Evolutionary conservation across 345 rosid species (phyloP).

Genomic region (Xanthoceras sorbifolium): DNA sequence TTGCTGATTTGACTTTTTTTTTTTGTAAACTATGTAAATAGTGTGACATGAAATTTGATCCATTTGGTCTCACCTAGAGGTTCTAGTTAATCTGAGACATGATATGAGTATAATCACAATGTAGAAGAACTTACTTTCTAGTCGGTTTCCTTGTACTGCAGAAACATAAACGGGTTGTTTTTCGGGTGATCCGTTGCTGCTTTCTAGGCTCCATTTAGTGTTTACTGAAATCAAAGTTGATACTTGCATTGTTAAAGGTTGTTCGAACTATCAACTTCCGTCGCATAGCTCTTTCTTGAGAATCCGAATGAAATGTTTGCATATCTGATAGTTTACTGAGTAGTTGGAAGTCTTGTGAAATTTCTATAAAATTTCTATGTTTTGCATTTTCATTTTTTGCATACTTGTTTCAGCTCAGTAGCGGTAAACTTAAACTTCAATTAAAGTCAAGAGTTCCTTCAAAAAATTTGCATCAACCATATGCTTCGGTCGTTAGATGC

Average conservation of each 20-base stretch:
- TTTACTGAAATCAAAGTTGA: neutral
- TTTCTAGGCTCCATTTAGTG: neutral
- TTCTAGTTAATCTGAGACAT: neutral
- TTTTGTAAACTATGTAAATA: neutral
- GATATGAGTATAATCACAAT: neutral
- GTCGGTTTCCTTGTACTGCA: neutral
- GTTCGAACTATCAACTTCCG: neutral
- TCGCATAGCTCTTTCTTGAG: neutral
- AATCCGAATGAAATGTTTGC: neutral
- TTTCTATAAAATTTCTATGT: neutral
- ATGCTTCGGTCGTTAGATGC: slow-evolving; percentile 41
- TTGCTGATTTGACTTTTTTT: neutral
- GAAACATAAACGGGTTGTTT: neutral
- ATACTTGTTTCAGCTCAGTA: slow-evolving; percentile 41
- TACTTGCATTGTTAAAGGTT: neutral
- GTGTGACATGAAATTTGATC: neutral
- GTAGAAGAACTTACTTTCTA: neutral
- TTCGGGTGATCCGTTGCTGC: neutral
- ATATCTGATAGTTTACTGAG: neutral
- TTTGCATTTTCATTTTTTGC: slow-evolving; percentile 5
- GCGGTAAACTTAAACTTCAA: slow-evolving; percentile 32
- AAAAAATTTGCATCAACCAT: slow-evolving; percentile 34
- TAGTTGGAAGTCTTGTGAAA: neutral
- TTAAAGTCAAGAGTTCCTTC: slow-evolving; percentile 30
- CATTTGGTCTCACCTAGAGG: neutral